These are phyloP conservation scores for Kondoa subrosea DNA, from an alignment of 768 basidiomycete species.

Conservation along the genomic window DNA sequence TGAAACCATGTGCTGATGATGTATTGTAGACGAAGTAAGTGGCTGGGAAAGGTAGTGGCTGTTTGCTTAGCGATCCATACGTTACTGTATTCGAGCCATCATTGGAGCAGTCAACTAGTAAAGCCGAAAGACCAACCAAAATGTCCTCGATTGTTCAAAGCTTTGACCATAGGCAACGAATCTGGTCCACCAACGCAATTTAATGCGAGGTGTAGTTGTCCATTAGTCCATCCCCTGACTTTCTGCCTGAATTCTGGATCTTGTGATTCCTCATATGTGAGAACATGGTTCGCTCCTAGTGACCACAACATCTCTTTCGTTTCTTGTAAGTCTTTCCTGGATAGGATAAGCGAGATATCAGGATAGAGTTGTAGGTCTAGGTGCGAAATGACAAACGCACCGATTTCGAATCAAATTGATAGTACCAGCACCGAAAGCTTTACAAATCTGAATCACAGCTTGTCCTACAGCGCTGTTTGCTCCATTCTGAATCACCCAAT, in stretches of 20 bases:
- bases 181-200: conserved; percentile 52
- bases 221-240: conserved; percentile 49
- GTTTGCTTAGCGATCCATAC: conserved; percentile 79
- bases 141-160: conserved; percentile 38
- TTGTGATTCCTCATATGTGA: conserved; percentile 56
- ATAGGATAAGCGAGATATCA: background rate
- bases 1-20: conserved; percentile 37
- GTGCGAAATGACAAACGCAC: too few relatives aligned
- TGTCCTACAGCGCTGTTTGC: conserved; percentile 64
- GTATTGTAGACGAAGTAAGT: conserved; percentile 73
- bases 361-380: background rate
- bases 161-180: conserved; percentile 51
- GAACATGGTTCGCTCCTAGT: conserved; percentile 59
- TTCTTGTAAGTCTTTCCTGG: too few relatives aligned
- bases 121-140: conserved; percentile 14
- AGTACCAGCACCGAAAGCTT: conserved; percentile 50
- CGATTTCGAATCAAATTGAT: conserved; percentile 62
- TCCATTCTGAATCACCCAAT: conserved; percentile 74
- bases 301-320: conserved; percentile 41
- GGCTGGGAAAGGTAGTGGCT: conserved; percentile 57
- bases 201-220: conserved; percentile 42
- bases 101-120: background rate
- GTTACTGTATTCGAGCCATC: conserved; percentile 37
- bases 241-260: conserved; percentile 40
- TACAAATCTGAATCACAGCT: conserved; percentile 73